Conservation (phyloP, 148 eudicot genomes). For the Heliosperma pusillum region DNA sequence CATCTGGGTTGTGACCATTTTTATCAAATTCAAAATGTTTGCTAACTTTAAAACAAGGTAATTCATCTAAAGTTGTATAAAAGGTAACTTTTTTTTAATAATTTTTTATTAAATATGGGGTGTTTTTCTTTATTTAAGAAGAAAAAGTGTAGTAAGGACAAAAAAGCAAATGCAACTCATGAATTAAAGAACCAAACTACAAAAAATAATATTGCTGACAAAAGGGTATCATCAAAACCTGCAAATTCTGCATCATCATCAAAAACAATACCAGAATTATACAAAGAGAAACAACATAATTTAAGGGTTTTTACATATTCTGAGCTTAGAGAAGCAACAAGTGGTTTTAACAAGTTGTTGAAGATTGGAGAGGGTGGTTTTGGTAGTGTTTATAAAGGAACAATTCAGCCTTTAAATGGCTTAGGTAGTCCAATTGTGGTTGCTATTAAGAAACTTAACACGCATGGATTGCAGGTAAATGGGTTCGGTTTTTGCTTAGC, state of each 20-base stretch:
- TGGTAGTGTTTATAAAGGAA: constrained; percentile 62
- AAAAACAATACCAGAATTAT: constrained; percentile 45
- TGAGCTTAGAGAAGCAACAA: constrained; percentile 54
- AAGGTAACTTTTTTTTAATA: constrained; percentile 18
- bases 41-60: not conserved
- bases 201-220: constrained; percentile 15
- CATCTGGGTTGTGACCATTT: constrained; percentile 3
- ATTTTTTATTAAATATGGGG: constrained; percentile 27
- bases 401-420: constrained; percentile 34
- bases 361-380: constrained; percentile 73
- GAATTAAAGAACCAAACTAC: constrained; percentile 32
- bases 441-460: constrained; percentile 65
- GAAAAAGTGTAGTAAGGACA: constrained; percentile 19
- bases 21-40: not conserved
- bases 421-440: constrained; percentile 36
- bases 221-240: constrained; percentile 30
- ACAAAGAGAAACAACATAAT: constrained; percentile 42
- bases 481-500: not conserved
- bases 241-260: constrained; percentile 43
- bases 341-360: constrained; percentile 46
- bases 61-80: constrained; percentile 18
- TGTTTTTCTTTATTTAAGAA: constrained; percentile 40
- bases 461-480: constrained; percentile 57
- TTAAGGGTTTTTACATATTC: constrained; percentile 44
- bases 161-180: constrained; percentile 35